Base-by-base conservation (phyloP, 2,329 filamentous ascomycete genomes). In the Juglanconis juglandina region DNA sequence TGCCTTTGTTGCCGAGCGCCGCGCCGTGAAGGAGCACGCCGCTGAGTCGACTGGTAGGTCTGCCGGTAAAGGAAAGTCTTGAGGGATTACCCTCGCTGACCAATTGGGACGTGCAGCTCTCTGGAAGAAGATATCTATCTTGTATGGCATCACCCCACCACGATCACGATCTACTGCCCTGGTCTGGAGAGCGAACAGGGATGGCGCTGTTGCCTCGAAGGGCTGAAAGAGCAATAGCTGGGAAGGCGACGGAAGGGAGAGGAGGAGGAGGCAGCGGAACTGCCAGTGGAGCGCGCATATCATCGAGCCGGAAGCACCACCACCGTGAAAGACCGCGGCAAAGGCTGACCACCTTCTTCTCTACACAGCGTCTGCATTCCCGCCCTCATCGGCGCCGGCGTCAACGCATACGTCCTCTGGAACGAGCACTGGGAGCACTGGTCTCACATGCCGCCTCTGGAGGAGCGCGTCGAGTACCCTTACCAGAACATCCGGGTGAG, bases 401-500 rank as follows among this genome's bases (percentile, higher is more conserved):
- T 87, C 78, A 99, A 99, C 77, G 93, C 93, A 70, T 96, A 90
- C 76, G 87, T 88, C 73, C 87, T 96, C 65, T 99, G 92, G 92
- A 87, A 86, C 71, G 91, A 96, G 81, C 95, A 99, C 80, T 98
- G 94, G 94, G 91, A 96, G 79, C 95, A 99, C 84, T 92, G 89
- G 86, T 79, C 77, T 56, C 94, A 98, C 80, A 79, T 91, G 77
- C 86, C 90, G 63, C 90, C 95, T 67, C 82, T 94, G 68, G 92
- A 96, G 82, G 95, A 99, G 81, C 89, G 91, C 73, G 79, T 84
- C 71, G 91, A 98, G 82, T 99, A 98, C 80, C 81, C 92, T 63
- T 99, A 96, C 87, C 91, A 96, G 86, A 99, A 99, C 85, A 90
- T 99, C 77, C 90, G 95, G 75, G 54, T 56, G 48, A 1, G 53